Conservation (phyloP, 2,329 filamentous ascomycete genomes). For the Talaromyces atroroseus region DNA sequence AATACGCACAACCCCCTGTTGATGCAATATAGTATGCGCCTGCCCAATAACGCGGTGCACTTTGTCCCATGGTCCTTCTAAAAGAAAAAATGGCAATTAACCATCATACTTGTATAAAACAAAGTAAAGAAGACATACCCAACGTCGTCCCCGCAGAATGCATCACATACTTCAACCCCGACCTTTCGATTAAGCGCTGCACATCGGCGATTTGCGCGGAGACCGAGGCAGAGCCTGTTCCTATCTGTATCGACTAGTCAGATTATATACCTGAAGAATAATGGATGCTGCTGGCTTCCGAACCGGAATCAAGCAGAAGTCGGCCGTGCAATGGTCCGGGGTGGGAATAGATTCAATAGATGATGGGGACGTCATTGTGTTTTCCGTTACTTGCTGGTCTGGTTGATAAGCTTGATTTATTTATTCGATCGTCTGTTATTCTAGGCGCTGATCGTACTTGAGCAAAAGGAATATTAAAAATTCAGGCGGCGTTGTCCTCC, state of each 20-base stretch:
- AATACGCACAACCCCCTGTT: constrained; percentile 70
- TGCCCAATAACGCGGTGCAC: constrained; percentile 83
- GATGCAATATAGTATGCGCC: constrained; percentile 71
- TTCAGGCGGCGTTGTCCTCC: background rate
- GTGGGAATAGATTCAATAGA: constrained; percentile 44
- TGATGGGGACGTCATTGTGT: constrained; percentile 10
- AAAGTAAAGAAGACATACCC: constrained; percentile 50
- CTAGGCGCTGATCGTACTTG: background rate
- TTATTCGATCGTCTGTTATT: background rate
- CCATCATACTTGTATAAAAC: background rate
- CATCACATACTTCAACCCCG: constrained; percentile 78
- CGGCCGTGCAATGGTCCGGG: constrained; percentile 71
- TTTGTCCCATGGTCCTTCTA: constrained; percentile 86
- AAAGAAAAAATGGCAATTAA: background rate
- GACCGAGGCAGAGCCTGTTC: constrained; percentile 70
- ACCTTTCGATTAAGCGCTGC: constrained; percentile 75
- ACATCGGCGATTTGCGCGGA: constrained; percentile 82
- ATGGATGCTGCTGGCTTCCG: background rate
- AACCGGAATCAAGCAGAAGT: constrained; percentile 79
- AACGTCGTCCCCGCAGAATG: constrained; percentile 92
- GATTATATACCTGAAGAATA: background rate
- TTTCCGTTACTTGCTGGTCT: background rate
- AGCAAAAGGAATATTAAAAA: too few species aligned
- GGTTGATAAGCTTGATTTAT: background rate
- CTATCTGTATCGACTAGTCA: constrained; percentile 52